Base-by-base conservation (phyloP, 345 rosid species). In the Murraya koenigii region DNA sequence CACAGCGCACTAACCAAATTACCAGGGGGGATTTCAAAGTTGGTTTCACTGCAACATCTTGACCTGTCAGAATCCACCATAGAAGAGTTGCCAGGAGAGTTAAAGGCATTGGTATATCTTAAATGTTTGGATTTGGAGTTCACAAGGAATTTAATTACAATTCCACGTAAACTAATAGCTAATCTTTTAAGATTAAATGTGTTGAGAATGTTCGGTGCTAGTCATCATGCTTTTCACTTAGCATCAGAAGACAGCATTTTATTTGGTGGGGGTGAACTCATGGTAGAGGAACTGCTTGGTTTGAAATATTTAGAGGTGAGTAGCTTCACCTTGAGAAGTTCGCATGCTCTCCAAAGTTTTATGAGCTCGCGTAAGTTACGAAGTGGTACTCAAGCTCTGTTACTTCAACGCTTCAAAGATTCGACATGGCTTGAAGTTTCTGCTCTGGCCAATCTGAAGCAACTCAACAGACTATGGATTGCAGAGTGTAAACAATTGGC, bases 1-100 rank as follows among this genome's bases (percentile, higher is more conserved):
- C 0, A 85, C 35, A 0, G 3, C 5, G 4, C 6, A 0, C 35
- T 83, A 14, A 44, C 6, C 1, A 61, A 77, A 30, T 54, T 89
- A n/a, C 85, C 89, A 0, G 70, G 47, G 26, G 84, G 77, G 32
- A 75, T 84, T n/a, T 49, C 70, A 13, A 11, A 58, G 13, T 1
- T 82, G 8, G 30, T 19, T 33, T 80, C 70, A 66, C 49, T 44
- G 15, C 49, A 44, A 10, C 49, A 2, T 44, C 49, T 44, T 44
- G 49, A 44, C 0, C 15, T 75, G 60, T 5, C 2, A 1, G 0
- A 44, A 11, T 11, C 17, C 0, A 0, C 2, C 0, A 41, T 41
- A 10, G 0, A 0, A 3, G 1, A 3, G 15, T 44, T 44, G 49
- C 5, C 49, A 3, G 1, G 0, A 44, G 49, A 44, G 49, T 11